Conservation (phyloP, 2,329 filamentous ascomycete genomes). For the Fusarium sp. region DNA sequence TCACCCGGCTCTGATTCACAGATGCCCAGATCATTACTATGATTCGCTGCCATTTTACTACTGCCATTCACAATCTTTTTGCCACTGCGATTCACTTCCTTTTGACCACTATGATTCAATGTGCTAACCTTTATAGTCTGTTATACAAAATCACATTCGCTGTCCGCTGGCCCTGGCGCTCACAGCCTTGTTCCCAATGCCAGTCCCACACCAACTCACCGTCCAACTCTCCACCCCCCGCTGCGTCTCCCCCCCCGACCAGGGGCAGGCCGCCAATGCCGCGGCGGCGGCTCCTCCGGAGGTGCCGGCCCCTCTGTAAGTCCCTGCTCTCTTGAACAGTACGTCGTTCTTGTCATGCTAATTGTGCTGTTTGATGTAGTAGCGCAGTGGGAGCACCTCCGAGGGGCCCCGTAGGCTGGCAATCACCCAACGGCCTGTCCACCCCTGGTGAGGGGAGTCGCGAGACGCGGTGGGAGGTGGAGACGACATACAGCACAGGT, state of each 20-base stretch:
- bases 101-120: too few species aligned
- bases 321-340: background rate
- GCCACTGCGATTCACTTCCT: too few species aligned
- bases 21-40: background rate
- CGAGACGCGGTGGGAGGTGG: background rate
- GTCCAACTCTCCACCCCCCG: background rate
- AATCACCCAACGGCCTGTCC: background rate
- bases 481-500: rapidly evolving
- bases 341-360: background rate
- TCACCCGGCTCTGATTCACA: background rate
- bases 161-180: background rate
- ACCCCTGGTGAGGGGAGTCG: background rate
- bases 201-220: background rate
- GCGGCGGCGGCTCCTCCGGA: rapidly evolving
- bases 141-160: background rate
- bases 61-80: too few species aligned
- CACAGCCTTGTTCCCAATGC: background rate
- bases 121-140: background rate
- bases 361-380: background rate
- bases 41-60: too few species aligned
- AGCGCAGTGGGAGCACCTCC: background rate
- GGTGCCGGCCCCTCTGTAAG: background rate
- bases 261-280: background rate
- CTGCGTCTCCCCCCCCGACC: background rate
- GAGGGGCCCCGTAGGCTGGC: background rate